Evolutionary conservation across 2,329 filamentous ascomycete genomes (phyloP).

Genomic region (Catunica adiposa): DNA sequence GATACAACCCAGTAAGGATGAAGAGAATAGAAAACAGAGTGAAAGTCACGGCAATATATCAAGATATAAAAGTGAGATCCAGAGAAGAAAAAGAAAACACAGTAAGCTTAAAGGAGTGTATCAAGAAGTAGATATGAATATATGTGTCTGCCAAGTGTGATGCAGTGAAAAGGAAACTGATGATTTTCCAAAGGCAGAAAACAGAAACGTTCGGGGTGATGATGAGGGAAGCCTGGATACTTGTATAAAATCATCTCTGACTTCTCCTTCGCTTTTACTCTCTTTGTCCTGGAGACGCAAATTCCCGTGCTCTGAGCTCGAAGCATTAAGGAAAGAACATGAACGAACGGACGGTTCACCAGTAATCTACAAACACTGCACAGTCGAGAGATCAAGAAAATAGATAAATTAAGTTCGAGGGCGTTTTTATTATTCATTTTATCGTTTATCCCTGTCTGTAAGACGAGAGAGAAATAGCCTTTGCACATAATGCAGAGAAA

Average conservation of each 20-base stretch:
- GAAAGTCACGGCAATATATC: background rate
- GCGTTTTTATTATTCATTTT: too few species aligned
- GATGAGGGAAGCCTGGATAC: constrained; percentile 5
- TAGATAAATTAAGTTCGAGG: background rate
- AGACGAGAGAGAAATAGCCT: background rate
- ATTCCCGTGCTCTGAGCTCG: background rate
- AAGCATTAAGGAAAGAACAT: background rate
- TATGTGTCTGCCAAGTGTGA: background rate
- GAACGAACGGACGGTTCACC: background rate
- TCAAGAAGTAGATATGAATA: background rate
- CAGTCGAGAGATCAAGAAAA: background rate
- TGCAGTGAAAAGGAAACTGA: background rate
- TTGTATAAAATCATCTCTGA: constrained; percentile 4
- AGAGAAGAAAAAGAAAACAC: constrained; percentile 6
- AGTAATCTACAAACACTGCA: constrained; percentile 3
- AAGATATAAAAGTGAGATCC: background rate
- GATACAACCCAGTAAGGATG: too few species aligned
- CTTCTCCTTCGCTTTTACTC: background rate
- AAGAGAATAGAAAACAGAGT: background rate
- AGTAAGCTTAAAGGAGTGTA: constrained; percentile 1
- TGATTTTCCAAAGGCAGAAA: constrained; percentile 7
- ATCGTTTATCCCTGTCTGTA: background rate
- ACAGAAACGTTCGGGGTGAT: background rate
- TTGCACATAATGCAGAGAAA: too few species aligned
- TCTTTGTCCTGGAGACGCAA: background rate